Percentiles rank a stretch among this genome's conserved stretches.
phyloP scores from a whole-genome alignment of 2,329 filamentous ascomycete species.

The Ascomycota sp. region DNA sequence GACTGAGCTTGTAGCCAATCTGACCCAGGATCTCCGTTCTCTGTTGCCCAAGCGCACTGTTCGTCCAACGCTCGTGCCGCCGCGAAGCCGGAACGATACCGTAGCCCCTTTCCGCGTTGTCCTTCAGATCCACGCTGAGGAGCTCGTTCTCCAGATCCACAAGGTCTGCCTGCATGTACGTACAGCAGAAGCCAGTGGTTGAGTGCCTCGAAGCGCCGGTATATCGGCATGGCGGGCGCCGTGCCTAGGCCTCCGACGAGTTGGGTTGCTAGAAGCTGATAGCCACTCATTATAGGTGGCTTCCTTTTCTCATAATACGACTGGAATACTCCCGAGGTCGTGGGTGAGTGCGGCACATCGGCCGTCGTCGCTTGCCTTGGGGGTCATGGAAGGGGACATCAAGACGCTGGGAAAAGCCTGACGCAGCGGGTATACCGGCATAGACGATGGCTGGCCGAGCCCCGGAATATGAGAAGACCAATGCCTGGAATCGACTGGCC shows the following conservation, averaged over 20 bases:
- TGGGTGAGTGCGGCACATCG: neutral
- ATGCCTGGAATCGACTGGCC: neutral
- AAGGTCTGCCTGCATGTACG: conserved; percentile 67
- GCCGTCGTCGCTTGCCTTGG: neutral
- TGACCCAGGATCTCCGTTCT: conserved; percentile 39
- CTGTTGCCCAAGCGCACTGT: conserved; percentile 36
- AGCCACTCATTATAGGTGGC: conserved; percentile 29
- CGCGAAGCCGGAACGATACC: conserved; percentile 36
- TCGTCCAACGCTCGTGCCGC: conserved; percentile 31
- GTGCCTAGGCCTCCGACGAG: conserved; percentile 14
- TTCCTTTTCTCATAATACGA: conserved; percentile 3
- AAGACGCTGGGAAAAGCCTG: neutral
- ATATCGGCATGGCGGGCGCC: conserved; percentile 36
- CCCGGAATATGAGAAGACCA: neutral
- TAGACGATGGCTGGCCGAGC: neutral
- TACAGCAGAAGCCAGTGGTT: conserved; percentile 69
- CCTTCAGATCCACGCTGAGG: conserved; percentile 40
- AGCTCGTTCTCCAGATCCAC: conserved; percentile 64
- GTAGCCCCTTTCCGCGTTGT: conserved; percentile 25
- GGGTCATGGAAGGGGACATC: neutral
- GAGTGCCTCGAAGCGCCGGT: conserved; percentile 62
- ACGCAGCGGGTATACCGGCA: neutral
- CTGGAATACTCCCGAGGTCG: neutral
- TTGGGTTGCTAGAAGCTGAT: conserved; percentile 39
- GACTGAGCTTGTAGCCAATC: conserved; percentile 43